Conservation (phyloP, 768 basidiomycete species). For the Mrakia hoshinonis region DNA sequence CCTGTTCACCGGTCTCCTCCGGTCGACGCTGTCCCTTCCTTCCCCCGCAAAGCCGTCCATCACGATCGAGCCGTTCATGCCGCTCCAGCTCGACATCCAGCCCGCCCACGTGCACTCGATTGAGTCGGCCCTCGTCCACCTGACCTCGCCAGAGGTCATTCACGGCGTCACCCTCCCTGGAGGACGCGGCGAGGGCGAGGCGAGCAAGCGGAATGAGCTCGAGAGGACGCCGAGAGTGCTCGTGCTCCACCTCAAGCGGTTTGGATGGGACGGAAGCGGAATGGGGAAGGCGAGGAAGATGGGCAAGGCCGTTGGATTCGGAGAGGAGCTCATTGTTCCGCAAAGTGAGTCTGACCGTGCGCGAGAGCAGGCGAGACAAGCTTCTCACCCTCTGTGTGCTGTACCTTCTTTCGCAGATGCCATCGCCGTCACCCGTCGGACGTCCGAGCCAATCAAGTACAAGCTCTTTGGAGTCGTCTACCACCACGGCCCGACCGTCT, state of each 20-base stretch:
- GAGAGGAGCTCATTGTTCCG: slow-evolving; percentile 66
- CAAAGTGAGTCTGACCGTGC: slow-evolving; percentile 48
- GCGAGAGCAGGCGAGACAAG: background rate
- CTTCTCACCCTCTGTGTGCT: background rate
- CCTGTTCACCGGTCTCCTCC: slow-evolving; percentile 88
- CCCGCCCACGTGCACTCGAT: slow-evolving; percentile 66
- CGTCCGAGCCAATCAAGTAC: slow-evolving; percentile 43
- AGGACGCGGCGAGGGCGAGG: slow-evolving; percentile 59
- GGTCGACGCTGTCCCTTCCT: slow-evolving; percentile 53
- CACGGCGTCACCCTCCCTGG: slow-evolving; percentile 56
- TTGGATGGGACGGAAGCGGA: slow-evolving; percentile 64
- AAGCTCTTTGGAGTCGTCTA: slow-evolving; percentile 83
- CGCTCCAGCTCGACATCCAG: slow-evolving; percentile 79
- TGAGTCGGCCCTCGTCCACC: slow-evolving; percentile 68
- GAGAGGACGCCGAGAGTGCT: slow-evolving; percentile 76
- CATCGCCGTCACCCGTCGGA: slow-evolving; percentile 9
- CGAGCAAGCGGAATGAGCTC: slow-evolving; percentile 62
- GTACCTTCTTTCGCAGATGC: slow-evolving; percentile 5
- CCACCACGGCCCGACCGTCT: slow-evolving; percentile 83
- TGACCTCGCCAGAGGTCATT: slow-evolving; percentile 71
- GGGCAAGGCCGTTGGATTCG: slow-evolving; percentile 69
- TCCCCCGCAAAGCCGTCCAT: slow-evolving; percentile 73
- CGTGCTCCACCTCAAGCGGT: slow-evolving; percentile 82
- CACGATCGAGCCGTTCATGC: slow-evolving; percentile 84
- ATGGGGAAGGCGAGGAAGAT: slow-evolving; percentile 57